Conservation (phyloP, 108 stramenopile genomes). For the Cyclotella baltica region DNA sequence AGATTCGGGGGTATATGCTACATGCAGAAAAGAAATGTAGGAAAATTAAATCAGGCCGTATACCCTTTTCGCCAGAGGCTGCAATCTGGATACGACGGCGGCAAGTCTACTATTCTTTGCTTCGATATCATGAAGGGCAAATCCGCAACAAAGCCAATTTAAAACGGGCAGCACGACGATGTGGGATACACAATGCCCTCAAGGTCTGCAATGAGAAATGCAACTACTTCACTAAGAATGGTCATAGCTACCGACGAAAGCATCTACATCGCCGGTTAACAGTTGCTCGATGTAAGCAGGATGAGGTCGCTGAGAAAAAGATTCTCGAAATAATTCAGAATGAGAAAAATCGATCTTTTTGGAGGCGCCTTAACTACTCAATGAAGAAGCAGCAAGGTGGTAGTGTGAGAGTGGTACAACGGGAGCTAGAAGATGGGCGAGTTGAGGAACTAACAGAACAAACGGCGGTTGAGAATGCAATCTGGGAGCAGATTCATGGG, state of each 20-base stretch:
- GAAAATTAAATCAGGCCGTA: conserved; percentile 8
- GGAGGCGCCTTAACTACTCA: background rate
- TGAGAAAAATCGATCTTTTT: background rate
- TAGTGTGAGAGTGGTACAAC: background rate
- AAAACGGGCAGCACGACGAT: background rate
- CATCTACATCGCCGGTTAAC: background rate
- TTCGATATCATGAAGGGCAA: background rate
- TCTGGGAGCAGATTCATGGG: background rate
- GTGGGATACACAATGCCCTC: background rate
- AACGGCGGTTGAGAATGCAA: background rate
- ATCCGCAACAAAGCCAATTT: background rate
- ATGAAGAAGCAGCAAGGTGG: background rate
- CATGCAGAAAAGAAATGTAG: conserved; percentile 15
- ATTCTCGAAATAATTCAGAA: background rate
- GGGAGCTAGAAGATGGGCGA: background rate
- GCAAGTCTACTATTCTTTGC: background rate
- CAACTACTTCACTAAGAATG: background rate
- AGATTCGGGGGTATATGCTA: background rate
- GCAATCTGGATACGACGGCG: background rate
- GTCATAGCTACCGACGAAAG: background rate
- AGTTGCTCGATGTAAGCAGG: background rate
- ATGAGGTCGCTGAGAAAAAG: background rate
- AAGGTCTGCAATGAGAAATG: background rate
- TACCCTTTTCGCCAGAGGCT: conserved; percentile 17
- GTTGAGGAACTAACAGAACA: background rate